Evolutionary conservation across 345 rosid genomes (phyloP).

Genomic region (Orychophragmus violaceus): DNA sequence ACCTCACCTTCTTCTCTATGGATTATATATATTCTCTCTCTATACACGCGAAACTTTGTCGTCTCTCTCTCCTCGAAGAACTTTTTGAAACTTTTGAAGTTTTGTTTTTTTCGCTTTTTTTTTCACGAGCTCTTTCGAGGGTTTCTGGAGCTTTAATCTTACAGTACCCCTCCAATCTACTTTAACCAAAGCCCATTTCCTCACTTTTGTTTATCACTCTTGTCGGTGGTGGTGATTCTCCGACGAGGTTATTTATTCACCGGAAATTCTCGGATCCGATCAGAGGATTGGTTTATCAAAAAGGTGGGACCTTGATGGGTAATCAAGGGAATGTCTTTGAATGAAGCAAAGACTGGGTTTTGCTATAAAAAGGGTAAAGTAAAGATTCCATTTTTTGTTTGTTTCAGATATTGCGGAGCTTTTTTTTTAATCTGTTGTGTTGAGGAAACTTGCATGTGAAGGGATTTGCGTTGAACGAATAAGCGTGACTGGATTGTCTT

Average conservation of each 20-base stretch:
- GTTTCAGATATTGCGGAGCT: conserved; percentile 32
- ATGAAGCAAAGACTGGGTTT: conserved; percentile 23
- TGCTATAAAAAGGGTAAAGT: not conserved
- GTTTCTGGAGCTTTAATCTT: conserved; percentile 22
- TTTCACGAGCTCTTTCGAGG: conserved; percentile 22
- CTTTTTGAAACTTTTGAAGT: conserved; percentile 29
- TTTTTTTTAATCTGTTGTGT: conserved; percentile 9
- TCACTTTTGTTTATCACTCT: conserved; percentile 5
- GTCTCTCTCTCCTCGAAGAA: conserved; percentile 27
- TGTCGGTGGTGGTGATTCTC: conserved; percentile 25
- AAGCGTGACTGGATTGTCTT: conserved; percentile 41
- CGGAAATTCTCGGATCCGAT: conserved; percentile 26
- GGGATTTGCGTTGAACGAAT: conserved; percentile 47
- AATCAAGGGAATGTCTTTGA: conserved; percentile 22
- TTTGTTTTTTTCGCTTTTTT: conserved; percentile 22
- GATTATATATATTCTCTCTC: conserved; percentile 6
- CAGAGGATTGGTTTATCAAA: not conserved
- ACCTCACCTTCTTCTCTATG: conserved; percentile 20
- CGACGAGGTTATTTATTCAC: conserved; percentile 4
- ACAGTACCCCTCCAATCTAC: conserved; percentile 21
- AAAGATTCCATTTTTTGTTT: conserved; percentile 18
- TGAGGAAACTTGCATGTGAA: conserved; percentile 52
- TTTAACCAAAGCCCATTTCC: conserved; percentile 22
- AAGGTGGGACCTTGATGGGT: conserved; percentile 23
- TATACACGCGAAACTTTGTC: conserved; percentile 20